Evolutionary conservation across 768 basidiomycete species (phyloP).

Genomic region (Amylocystis lapponica): DNA sequence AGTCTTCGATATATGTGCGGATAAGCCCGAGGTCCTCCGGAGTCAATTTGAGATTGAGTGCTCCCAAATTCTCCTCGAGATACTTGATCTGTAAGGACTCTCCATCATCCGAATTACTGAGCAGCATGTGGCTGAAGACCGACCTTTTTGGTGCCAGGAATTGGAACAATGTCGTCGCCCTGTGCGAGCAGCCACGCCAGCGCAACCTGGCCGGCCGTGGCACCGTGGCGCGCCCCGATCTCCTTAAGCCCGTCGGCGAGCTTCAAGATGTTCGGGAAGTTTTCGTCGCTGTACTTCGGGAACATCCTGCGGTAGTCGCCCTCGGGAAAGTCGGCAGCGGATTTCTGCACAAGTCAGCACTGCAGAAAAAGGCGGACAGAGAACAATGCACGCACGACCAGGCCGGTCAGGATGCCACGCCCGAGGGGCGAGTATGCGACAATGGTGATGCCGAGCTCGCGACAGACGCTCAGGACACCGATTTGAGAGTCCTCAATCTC

Average conservation of each 20-base stretch:
- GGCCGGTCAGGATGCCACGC: slow-evolving; percentile 24
- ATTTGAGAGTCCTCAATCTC: slow-evolving; percentile 29
- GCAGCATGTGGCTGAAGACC: too few relatives aligned
- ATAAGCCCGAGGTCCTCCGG: too few relatives aligned
- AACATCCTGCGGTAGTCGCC: slow-evolving; percentile 23
- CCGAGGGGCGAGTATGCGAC: slow-evolving; percentile 44
- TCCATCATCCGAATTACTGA: too few relatives aligned
- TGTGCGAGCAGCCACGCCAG: slow-evolving; percentile 31
- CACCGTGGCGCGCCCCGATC: slow-evolving; percentile 28
- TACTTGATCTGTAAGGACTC: too few relatives aligned
- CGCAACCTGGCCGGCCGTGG: slow-evolving; percentile 28
- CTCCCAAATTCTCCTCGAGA: slow-evolving; percentile 5
- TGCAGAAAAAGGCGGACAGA: neutral
- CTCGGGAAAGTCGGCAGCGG: slow-evolving; percentile 23
- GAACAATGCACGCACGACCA: neutral
- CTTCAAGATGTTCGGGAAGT: slow-evolving; percentile 39
- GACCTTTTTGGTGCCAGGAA: slow-evolving; percentile 11
- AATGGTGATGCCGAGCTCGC: slow-evolving; percentile 36
- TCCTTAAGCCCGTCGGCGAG: slow-evolving; percentile 26
- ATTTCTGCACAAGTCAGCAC: slow-evolving; percentile 1
- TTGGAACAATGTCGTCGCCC: slow-evolving; percentile 14
- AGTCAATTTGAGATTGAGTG: neutral
- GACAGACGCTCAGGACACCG: slow-evolving; percentile 26
- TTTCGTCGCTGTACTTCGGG: slow-evolving; percentile 28
- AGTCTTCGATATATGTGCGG: too few relatives aligned